Evolutionary conservation across 495 filamentous ascomycete genomes (phyloP), one percentile per base, ranked within the genome.

Genomic region (Clohesyomyces aquaticus): DNA sequence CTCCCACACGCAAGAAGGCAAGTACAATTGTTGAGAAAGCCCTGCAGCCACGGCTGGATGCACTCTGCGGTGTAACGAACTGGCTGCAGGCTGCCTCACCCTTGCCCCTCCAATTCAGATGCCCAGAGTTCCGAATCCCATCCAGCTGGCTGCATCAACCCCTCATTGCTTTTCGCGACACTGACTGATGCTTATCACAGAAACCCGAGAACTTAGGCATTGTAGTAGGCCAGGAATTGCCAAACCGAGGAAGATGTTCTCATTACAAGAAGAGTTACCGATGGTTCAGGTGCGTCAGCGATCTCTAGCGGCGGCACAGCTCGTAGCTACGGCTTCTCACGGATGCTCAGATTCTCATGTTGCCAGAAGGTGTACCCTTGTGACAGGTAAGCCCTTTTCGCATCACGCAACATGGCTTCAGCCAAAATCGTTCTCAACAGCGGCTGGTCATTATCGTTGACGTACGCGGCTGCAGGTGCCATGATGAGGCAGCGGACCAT

Each of bases 181-280:
- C 18, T 41, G 22, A 47, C 54, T 47, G 19, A 57, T 46, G 14
- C 6, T 29, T 22, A 28, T 42, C 10, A 45, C 32, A 66, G 65
- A 46, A 43, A 58, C 19, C 79, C 67, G 90, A 94, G 73, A 87
- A 85, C 27, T 82, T 95, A 1, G 91, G 91, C 14, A 85, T 95
- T 46, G 85, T 87, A 55, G 86, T 86, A 2, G 92, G 93, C 54
- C 87, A 91, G 63, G 87, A 91, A 64, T 80, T 96, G 0, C 90
- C 92, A 0, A 78, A 79, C 32, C 82, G 83, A 0, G 92, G 92
- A 16, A 81, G 90, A 28, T 96, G 92, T 71, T 70, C 70, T 29
- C 92, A 96, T 69, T 96, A 96, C 73, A 75, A 80, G 2, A 91
- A 91, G 67, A 88, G 84, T 56, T 90, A 88, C 71, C 83, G 92